Base-by-base conservation (phyloP, 352 stramenopile species). In the Globisporangium middletonii region DNA sequence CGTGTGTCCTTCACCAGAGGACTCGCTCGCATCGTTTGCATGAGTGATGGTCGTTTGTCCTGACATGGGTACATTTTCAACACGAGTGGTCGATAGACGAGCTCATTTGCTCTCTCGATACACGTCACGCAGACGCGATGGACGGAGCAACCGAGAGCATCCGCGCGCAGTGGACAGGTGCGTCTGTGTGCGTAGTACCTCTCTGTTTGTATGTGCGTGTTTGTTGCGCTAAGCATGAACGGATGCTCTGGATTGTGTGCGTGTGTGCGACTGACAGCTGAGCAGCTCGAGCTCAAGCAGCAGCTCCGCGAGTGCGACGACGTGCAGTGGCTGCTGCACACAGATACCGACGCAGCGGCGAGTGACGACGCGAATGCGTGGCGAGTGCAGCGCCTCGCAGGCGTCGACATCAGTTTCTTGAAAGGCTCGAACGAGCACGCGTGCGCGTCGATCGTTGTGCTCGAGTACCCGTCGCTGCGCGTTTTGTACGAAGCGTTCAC, bases 331-430 rank as follows among this genome's bases (percentile, higher is more conserved):
- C 57, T 61, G 12, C 53, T 88, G 47, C 19, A 55, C 1, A 18
- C 53, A 0, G 45, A 53, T 30, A 26, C 38, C 38, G 38, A 37
- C 26, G 42, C 11, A n/a, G 51, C 18, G 7, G n/a, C 7, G 5
- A 26, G 12, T 51, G 19, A 13, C 8, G 12, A 46, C 33, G 38
- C 13, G 28, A 47, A 45, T 26, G 57, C 43, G 53, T 38, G 43
- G 42, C 35, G 50, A 13, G 49, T 92, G 9, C 64, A 35, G 26
- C 74, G 68, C 57, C 65, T 94, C 19, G 84, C 78, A 38, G 84
- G 82, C 15, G 84, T 94, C 16, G 84, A 94, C 53, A 92, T 94
- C 62, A 92, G 81, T 38, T 94, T 92, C 59, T 65, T 91, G 7
- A 91, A 89, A 51, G 79, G 72, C 35, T 91, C 82, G 45, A 85